Base-by-base conservation (phyloP, 176 grass and related monocot species). In the Oropetium thomaeum region DNA sequence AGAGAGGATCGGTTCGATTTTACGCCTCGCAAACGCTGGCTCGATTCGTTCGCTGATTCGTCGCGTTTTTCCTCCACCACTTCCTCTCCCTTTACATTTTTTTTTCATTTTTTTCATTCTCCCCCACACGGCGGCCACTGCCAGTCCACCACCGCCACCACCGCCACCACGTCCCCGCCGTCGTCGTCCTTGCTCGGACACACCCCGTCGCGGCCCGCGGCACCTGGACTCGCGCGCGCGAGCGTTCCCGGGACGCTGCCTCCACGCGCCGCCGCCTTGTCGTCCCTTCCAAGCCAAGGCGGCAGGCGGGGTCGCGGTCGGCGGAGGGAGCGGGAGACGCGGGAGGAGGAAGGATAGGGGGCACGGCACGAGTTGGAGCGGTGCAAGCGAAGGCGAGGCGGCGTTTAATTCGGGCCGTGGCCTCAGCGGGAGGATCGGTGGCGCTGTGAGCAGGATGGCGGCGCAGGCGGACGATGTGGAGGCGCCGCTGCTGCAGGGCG, bases 401-500 rank as follows among this genome's bases (percentile, higher is more conserved):
- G 41, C 22, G 53, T 74, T 66, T 75, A 62, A 53, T 55, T 79
- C 34, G 69, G 17, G 20, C 34, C 17, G 69, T 6, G 25, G 10
- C 2, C 33, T 53, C 62, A 59, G 47, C 23, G 9, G 58, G 39
- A 51, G 69, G 44, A 83, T 78, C 80, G 74, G 43, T 14, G 29
- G 25, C 19, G 38, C 31, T 8, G 25, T 15, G 25, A 80, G 65
- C 31, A 72, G 14, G 52, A 89, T 87, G 79, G 81, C 85, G 79
- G 81, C 85, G 37, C 77, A 84, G 62, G 54, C 55, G 7, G 65
- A 75, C 8, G 65, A 64, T 54, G 81, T 58, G 82, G 49, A 48
- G 69, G 33, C 69, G 31, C 82, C 65, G 41, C 83, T 79, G 39
- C 31, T 86, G 65, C 79, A 69, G 69, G 58, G 25, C 20, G 87